Base-by-base conservation (phyloP, 2,329 filamentous ascomycete genomes). In the Fulvia fulva region DNA sequence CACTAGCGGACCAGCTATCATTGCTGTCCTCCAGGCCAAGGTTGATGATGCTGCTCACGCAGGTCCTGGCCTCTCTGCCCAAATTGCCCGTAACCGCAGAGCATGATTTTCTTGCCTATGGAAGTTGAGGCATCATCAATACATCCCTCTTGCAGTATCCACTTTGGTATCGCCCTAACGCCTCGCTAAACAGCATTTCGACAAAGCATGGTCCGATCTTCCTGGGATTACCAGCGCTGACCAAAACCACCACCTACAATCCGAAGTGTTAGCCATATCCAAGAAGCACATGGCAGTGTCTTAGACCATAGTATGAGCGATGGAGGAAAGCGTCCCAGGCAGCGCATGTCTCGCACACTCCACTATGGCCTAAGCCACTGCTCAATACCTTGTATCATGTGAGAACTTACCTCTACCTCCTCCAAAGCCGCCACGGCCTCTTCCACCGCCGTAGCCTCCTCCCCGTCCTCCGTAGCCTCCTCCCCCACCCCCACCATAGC, bases 361-460 rank as follows among this genome's bases (percentile, higher is more conserved):
- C n/a, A n/a, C n/a, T n/a, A n/a, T n/a, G n/a, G n/a, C n/a, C n/a
- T n/a, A n/a, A n/a, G n/a, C n/a, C n/a, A n/a, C n/a, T n/a, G n/a
- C n/a, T n/a, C n/a, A n/a, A n/a, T n/a, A n/a, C n/a, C n/a, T n/a
- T n/a, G n/a, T n/a, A n/a, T n/a, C n/a, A n/a, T n/a, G n/a, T n/a
- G n/a, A n/a, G n/a, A n/a, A n/a, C n/a, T n/a, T n/a, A n/a, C n/a
- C 28, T 32, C 28, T 7, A 9, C 28, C 28, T 7, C 28, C 28
- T 26, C 51, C 51, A 5, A 47, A 47, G 47, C 57, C 50, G 30
- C 58, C 55, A 32, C 61, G 59, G 12, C 58, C 26, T 22, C 68
- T 60, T 44, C 67, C 60, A 28, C 66, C 55, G 41, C 41, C 60
- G 28, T 65, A 64, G 41, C 64, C 60, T 34, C 64, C 59, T 37